Base-by-base conservation (phyloP, 1,284 basidiomycete genomes). In the Wallemia mellicola region DNA sequence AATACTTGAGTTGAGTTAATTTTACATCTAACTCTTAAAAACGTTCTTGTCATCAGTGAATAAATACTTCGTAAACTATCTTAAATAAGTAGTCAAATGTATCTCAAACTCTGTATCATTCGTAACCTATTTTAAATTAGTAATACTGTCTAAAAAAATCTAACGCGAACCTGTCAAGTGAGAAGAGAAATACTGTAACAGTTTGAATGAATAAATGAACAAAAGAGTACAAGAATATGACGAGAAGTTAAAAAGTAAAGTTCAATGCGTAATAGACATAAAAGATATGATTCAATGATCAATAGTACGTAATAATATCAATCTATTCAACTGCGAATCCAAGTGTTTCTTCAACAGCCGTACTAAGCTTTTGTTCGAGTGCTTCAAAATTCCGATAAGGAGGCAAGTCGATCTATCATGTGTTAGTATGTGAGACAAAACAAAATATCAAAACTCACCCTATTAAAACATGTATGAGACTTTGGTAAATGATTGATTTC, bases 331-430 rank as follows among this genome's bases (percentile, higher is more conserved):
- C 55, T n/a, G 73, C 73, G 68, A 74, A 75, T 63, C 73, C 73
- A 56, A 73, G 66, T 5, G 73, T 74, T 65, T 75, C 73, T 64
- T 94, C 86, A 57, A 91, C 87, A 61, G 87, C 87, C 70, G 83
- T 81, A 28, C 83, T 81, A 61, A 94, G 70, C 71, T 91, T 92
- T 68, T 83, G 81, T 71, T 92, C 87, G 62, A 94, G 70, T 64
- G 81, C 86, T 67, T 85, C 81, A 67, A 86, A 91, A 67, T 85
- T 82, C 68, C 84, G 81, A 71, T 94, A 95, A 28, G 86, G 83
- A 11, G 89, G 91, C 55, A 95, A 72, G 69, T 95, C 89, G 64
- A 88, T 76, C 63, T 65, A 60, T 22, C 19, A 17, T 9, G 9
- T 26, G 26, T 28, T 58, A 25, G n/a, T 61, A 24, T 38, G 27